These are phyloP conservation scores for Rhodotorula sp. DNA, from an alignment of 1,284 basidiomycete species.

Conservation along the genomic window DNA sequence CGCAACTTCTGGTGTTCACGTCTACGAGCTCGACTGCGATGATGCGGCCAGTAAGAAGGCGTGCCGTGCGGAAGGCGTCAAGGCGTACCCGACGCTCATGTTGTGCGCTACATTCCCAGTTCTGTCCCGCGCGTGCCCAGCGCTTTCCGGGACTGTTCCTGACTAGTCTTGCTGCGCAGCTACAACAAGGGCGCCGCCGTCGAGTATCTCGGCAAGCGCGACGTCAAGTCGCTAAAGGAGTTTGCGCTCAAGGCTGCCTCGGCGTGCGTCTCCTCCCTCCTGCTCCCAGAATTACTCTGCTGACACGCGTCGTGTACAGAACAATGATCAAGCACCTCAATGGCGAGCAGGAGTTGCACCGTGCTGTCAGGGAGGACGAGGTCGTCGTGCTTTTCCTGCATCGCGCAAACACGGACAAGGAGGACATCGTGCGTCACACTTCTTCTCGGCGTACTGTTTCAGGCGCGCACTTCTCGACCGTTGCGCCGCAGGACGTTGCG, in stretches of 20 bases:
- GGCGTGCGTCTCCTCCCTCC: conserved; percentile 56
- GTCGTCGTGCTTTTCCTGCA: conserved; percentile 76
- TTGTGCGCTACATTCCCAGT: conserved; percentile 57
- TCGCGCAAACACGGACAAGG: conserved; percentile 49
- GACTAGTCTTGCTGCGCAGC: conserved; percentile 43
- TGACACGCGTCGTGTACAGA: background rate
- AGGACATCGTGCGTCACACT: conserved; percentile 38
- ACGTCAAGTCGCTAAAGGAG: conserved; percentile 65
- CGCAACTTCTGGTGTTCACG: conserved; percentile 63
- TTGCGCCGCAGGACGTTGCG: background rate
- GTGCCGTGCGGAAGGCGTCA: conserved; percentile 66
- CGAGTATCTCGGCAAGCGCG: conserved; percentile 70
- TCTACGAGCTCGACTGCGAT: conserved; percentile 87
- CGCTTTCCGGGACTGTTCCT: background rate
- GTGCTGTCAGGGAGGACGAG: conserved; percentile 59
- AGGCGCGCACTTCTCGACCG: conserved; percentile 48
- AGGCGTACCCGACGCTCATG: conserved; percentile 76
- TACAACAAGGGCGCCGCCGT: conserved; percentile 57
- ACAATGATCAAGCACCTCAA: conserved; percentile 51
- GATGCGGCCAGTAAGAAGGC: conserved; percentile 58
- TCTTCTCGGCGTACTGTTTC: no score
- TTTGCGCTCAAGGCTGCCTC: conserved; percentile 71
- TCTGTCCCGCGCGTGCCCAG: background rate
- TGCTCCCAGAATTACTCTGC: conserved; percentile 2
- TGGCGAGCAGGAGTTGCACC: conserved; percentile 54